Evolutionary conservation across 106 monocot genomes (phyloP).

Genomic region (Dendrobium nobile): DNA sequence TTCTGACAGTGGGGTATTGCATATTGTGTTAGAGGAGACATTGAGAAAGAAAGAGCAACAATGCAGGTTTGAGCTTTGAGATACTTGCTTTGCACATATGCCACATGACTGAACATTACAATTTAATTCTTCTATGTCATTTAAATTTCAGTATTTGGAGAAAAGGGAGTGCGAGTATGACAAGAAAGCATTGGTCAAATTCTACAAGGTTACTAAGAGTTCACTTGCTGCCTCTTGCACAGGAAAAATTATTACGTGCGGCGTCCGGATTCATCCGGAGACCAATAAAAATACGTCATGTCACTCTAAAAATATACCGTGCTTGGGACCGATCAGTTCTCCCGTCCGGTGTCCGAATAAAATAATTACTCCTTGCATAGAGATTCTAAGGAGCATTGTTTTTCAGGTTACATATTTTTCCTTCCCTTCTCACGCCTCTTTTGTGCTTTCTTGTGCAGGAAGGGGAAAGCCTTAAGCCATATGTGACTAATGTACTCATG

Average conservation of each 20-base stretch:
- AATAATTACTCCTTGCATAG: too few relatives aligned
- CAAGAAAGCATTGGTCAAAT: slow-evolving; percentile 49
- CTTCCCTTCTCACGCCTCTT: neutral
- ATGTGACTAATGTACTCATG: slow-evolving; percentile 62
- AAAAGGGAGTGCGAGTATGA: slow-evolving; percentile 95
- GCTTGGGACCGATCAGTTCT: too few relatives aligned
- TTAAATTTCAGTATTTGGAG: slow-evolving; percentile 62
- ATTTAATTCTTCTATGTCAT: neutral
- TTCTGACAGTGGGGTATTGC: slow-evolving; percentile 74
- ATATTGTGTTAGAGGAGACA: slow-evolving; percentile 57
- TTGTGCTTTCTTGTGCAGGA: slow-evolving; percentile 34
- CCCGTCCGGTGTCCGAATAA: too few relatives aligned
- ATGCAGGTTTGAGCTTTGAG: slow-evolving; percentile 41
- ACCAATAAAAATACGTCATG: too few relatives aligned
- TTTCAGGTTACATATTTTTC: neutral
- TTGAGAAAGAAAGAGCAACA: slow-evolving; percentile 50
- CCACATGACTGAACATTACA: neutral
- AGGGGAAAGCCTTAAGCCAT: slow-evolving; percentile 31
- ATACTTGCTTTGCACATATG: neutral
- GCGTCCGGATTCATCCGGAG: too few relatives aligned
- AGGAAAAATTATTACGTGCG: too few relatives aligned
- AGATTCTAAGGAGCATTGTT: neutral
- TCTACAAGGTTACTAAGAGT: slow-evolving; percentile 50
- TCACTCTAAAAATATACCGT: too few relatives aligned
- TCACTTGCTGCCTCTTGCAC: neutral